A percentile compares a stretch with the other conserved stretches of the same genome.
Conservation (phyloP, 495 filamentous ascomycete species). For the Echria macrotheca region DNA sequence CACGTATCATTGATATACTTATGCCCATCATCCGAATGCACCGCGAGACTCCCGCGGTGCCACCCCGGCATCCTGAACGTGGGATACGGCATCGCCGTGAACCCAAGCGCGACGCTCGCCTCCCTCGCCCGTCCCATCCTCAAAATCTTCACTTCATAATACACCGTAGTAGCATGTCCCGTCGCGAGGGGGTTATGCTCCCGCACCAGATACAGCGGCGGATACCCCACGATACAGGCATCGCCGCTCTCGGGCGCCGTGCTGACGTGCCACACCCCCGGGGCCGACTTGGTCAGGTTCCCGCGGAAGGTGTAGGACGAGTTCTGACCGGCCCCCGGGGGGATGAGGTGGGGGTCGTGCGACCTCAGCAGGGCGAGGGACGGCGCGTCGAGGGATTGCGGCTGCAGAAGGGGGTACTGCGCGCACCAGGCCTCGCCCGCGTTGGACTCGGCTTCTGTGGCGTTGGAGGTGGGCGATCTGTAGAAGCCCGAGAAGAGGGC, state of each 20-base stretch:
- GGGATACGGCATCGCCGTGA: slow-evolving; percentile 75
- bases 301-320: slow-evolving; percentile 27
- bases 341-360: slow-evolving; percentile 34
- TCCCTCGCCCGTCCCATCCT: slow-evolving; percentile 36
- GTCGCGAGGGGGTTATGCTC: slow-evolving; percentile 58
- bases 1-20: slow-evolving; percentile 80
- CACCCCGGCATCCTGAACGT: slow-evolving; percentile 84
- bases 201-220: slow-evolving; percentile 70
- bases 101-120: slow-evolving; percentile 70
- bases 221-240: slow-evolving; percentile 54
- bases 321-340: too few relatives aligned
- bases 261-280: slow-evolving; percentile 41
- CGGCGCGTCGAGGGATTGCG: slow-evolving; percentile 46
- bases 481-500: slow-evolving; percentile 56
- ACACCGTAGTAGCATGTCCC: slow-evolving; percentile 54
- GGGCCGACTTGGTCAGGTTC: slow-evolving; percentile 23
- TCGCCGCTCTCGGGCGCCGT: slow-evolving; percentile 37
- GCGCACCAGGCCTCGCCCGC: slow-evolving; percentile 68
- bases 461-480: slow-evolving; percentile 67
- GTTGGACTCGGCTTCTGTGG: slow-evolving; percentile 61
- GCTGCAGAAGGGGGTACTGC: slow-evolving; percentile 55
- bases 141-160: slow-evolving; percentile 69
- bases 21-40: slow-evolving; percentile 88
- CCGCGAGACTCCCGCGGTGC: slow-evolving; percentile 78
- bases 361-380: slow-evolving; percentile 22